These are phyloP conservation scores for Aspergillus aculeatinus DNA, from an alignment of 2,329 filamentous ascomycete species.

Conservation along the genomic window DNA sequence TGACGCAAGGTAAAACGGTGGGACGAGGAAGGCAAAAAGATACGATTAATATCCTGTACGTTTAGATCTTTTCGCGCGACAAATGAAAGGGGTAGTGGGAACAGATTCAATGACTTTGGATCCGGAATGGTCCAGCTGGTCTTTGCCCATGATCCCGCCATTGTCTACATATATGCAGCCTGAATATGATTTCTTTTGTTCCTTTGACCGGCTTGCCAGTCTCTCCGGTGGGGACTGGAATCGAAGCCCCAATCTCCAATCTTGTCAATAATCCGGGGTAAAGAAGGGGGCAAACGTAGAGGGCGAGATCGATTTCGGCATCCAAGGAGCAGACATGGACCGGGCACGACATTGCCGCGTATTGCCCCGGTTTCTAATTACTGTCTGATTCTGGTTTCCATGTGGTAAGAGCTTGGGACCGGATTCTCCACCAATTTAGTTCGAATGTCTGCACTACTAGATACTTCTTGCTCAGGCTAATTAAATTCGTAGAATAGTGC, in stretches of 20 bases:
- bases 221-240: neutral
- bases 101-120: slow-evolving; percentile 21
- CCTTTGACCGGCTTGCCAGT: slow-evolving; percentile 5
- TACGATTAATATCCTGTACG: slow-evolving; percentile 44
- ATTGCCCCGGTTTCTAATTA: neutral
- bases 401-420: neutral
- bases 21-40: slow-evolving; percentile 29
- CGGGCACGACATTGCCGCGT: neutral
- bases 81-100: slow-evolving; percentile 27
- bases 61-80: slow-evolving; percentile 40
- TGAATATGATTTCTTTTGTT: slow-evolving; percentile 39
- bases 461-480: neutral
- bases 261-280: neutral
- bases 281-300: neutral
- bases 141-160: slow-evolving; percentile 18
- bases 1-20: slow-evolving; percentile 25
- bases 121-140: slow-evolving; percentile 24
- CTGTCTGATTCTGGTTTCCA: neutral
- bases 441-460: neutral
- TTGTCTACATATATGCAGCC: slow-evolving; percentile 27
- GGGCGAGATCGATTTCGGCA: neutral
- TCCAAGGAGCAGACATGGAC: neutral
- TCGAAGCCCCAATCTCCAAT: neutral
- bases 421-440: neutral
- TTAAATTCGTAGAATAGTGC: neutral